Conservation (phyloP, 2,329 filamentous ascomycete species). For the Rugonectria rugulosa region DNA sequence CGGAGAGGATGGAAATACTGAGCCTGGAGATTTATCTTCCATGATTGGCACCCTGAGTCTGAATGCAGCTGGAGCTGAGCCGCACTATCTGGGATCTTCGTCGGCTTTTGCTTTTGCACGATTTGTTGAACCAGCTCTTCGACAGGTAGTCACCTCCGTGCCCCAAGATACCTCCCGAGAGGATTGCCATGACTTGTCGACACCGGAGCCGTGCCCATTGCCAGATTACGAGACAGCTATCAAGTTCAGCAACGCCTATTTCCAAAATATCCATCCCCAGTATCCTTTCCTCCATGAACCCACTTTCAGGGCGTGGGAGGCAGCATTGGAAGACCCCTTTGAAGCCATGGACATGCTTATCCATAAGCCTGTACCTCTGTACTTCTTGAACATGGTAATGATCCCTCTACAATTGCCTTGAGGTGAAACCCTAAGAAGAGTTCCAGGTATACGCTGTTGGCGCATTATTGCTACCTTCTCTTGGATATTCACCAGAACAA, state of each 20-base stretch:
- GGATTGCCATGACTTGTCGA: neutral
- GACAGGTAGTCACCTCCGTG: neutral
- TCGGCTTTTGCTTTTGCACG: conserved; percentile 41
- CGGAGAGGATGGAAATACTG: neutral
- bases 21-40: neutral
- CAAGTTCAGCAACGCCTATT: conserved; percentile 42
- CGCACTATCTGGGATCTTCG: conserved; percentile 40
- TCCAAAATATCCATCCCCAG: conserved; percentile 47
- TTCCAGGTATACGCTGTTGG: conserved; percentile 28
- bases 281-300: conserved; percentile 48
- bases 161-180: neutral
- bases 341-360: neutral
- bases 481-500: conserved; percentile 21
- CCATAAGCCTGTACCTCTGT: neutral
- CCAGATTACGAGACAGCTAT: conserved; percentile 15
- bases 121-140: conserved; percentile 30
- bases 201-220: conserved; percentile 11
- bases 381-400: conserved; percentile 23
- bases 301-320: conserved; percentile 44
- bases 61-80: conserved; percentile 28
- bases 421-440: neutral
- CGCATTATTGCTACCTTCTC: conserved; percentile 12
- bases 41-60: conserved; percentile 30
- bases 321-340: conserved; percentile 25
- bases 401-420: neutral